phyloP scores from a whole-genome alignment of 352 stramenopile genomes.

The Phytophthora meadii region DNA sequence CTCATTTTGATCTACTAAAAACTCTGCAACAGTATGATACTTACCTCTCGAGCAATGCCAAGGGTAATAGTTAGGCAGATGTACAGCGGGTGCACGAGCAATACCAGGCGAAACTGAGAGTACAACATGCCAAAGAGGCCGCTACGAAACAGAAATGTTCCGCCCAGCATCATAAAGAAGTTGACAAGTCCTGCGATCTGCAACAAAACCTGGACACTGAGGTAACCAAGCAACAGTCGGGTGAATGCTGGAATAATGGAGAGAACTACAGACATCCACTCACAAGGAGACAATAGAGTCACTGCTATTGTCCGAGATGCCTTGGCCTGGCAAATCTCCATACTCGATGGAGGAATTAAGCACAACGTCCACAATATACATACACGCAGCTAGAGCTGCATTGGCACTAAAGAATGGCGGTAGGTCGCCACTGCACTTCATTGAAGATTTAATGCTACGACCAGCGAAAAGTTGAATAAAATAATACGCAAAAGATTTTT shows the following conservation, averaged over 20 bases:
- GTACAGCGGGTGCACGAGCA: constrained; percentile 60
- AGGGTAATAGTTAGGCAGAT: constrained; percentile 59
- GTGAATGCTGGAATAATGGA: not conserved
- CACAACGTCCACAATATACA: constrained; percentile 64
- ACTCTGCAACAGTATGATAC: too few relatives aligned
- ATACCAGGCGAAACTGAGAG: constrained; percentile 52
- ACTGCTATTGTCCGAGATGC: constrained; percentile 34
- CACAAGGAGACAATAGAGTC: constrained; percentile 67
- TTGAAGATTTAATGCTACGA: constrained; percentile 3
- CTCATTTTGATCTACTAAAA: too few relatives aligned
- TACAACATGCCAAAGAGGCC: constrained; percentile 70
- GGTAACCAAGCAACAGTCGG: not conserved
- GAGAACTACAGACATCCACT: not conserved
- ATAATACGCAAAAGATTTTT: constrained; percentile 4
- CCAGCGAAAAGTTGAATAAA: constrained; percentile 7
- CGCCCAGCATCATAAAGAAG: constrained; percentile 61
- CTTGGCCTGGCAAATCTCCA: constrained; percentile 49
- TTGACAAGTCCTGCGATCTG: constrained; percentile 67
- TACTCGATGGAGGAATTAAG: constrained; percentile 75
- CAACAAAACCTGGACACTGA: constrained; percentile 68
- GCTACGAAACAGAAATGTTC: constrained; percentile 78
- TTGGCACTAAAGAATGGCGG: constrained; percentile 51
- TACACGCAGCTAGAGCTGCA: constrained; percentile 42
- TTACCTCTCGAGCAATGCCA: constrained; percentile 46
- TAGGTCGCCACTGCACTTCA: constrained; percentile 19